Evolutionary conservation across 129 eudicot species (phyloP).

Genomic region (Oenanthe sinensis): DNA sequence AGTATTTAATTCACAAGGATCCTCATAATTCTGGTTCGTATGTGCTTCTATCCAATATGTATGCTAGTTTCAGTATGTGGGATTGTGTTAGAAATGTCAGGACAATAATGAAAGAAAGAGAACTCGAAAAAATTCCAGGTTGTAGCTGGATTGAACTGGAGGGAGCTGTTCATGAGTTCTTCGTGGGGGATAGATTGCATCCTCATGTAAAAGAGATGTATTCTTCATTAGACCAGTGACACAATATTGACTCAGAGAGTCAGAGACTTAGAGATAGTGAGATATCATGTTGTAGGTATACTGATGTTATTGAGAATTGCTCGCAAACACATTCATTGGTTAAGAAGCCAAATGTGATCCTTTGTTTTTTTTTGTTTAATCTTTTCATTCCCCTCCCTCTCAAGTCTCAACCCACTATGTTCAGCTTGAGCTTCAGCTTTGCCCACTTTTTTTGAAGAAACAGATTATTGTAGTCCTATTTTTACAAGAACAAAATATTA

Average conservation of each 20-base stretch:
- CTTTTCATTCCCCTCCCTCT: not conserved
- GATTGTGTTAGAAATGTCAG: slow-evolving; percentile 33
- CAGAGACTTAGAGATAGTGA: not conserved
- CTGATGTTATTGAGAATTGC: not conserved
- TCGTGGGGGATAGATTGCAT: not conserved
- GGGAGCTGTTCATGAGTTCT: slow-evolving; percentile 4
- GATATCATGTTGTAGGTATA: not conserved
- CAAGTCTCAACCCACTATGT: too few relatives aligned
- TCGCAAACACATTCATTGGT: not conserved
- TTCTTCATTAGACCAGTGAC: slow-evolving; percentile 16
- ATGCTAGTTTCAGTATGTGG: slow-evolving; percentile 21
- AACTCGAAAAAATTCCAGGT: not conserved
- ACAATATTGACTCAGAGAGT: not conserved
- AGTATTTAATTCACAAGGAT: slow-evolving; percentile 21
- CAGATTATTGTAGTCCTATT: too few relatives aligned
- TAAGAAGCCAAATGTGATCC: not conserved
- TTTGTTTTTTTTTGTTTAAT: not conserved
- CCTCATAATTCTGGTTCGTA: slow-evolving; percentile 26
- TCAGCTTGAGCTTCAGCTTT: too few relatives aligned
- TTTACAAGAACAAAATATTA: too few relatives aligned
- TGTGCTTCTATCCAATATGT: slow-evolving; percentile 6
- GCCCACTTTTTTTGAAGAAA: too few relatives aligned
- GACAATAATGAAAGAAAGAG: slow-evolving; percentile 8
- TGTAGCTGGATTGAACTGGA: slow-evolving; percentile 10
- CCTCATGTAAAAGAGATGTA: slow-evolving; percentile 9